Base-by-base conservation (phyloP, 1,284 basidiomycete species). In the Pseudozyma thailandica region DNA sequence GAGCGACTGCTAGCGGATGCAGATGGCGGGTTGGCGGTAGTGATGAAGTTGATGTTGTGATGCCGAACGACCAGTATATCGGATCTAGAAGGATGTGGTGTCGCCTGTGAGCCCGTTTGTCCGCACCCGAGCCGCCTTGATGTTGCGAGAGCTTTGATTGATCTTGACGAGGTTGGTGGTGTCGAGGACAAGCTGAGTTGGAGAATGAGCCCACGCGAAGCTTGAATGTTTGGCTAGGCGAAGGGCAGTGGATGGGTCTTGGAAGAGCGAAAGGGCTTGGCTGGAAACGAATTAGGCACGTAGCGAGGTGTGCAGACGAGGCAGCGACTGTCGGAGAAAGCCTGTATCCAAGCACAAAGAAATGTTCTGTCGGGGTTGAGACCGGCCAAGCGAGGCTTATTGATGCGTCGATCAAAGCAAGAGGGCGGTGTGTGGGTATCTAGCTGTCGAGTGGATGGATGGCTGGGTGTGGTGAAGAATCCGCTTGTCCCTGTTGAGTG, bases 141-240 rank as follows among this genome's bases (percentile, higher is more conserved):
- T 31, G 30, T 31, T 7, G 30, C 15, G 15, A 15, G 8, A 7
- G 30, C 30, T 31, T 31, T 31, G 15, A 7, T 42, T 51, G 49
- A 51, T 23, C 28, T 33, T 16, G 30, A n/a, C n/a, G n/a, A n/a
- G n/a, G 38, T 3, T 42, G 49, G 23, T 51, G 39, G 39, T 33
- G 39, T 20, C 27, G 30, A 45, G 43, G 27, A 23, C 2, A 15
- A n/a, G 9, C 13, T 26, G 25, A 23, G 46, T 46, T 33, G 26
- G 25, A 39, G 6, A 18, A 28, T 23, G 33, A 13, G n/a, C 16
- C 20, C 6, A 18, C 26, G n/a, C 12, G 27, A 28, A 10, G 12
- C 16, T 21, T n/a, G 21, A 18, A 31, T 12, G 33, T 13, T 23
- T 38, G 18, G 21, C 35, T 15, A 38, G 20, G 37, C 37, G 37